These are phyloP conservation scores for Nissolia schottii DNA, from an alignment of 306 rosid genomes.

Conservation along the genomic window DNA sequence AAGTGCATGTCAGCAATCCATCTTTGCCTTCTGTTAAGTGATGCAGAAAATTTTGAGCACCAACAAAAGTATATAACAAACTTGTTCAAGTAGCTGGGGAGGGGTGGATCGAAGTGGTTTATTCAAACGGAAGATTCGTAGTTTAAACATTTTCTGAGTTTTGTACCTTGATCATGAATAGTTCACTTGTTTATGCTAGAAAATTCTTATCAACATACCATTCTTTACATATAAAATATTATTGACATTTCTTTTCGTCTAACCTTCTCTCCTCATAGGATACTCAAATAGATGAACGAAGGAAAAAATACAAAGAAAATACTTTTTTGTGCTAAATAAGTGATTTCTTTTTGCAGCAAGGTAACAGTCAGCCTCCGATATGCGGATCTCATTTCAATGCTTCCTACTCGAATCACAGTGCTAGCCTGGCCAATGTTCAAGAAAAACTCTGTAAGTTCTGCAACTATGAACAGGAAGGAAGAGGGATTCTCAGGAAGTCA, in stretches of 20 bases:
- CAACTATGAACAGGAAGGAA: constrained; percentile 53
- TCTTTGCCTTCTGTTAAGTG: background rate
- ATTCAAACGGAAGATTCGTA: background rate
- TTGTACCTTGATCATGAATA: background rate
- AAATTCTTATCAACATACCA: background rate
- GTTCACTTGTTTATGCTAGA: background rate
- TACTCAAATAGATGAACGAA: background rate
- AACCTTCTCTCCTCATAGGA: background rate
- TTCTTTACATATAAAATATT: background rate
- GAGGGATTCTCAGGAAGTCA: constrained; percentile 44
- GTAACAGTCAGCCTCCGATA: constrained; percentile 81
- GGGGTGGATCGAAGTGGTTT: background rate
- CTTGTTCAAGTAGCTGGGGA: constrained; percentile 3
- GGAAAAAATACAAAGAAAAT: background rate
- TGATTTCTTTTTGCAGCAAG: constrained; percentile 63
- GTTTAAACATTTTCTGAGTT: background rate
- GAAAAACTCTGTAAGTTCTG: constrained; percentile 37
- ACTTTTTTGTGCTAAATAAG: constrained; percentile 26
- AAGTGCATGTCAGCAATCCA: background rate
- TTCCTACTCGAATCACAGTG: constrained; percentile 63
- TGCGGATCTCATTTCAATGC: constrained; percentile 68
- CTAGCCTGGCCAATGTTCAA: constrained; percentile 71
- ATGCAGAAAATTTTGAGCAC: background rate
- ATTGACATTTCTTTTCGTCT: background rate
- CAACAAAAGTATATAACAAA: background rate